phyloP scores from a whole-genome alignment of 2,329 filamentous ascomycete genomes.

The Aspergillus jensenii region DNA sequence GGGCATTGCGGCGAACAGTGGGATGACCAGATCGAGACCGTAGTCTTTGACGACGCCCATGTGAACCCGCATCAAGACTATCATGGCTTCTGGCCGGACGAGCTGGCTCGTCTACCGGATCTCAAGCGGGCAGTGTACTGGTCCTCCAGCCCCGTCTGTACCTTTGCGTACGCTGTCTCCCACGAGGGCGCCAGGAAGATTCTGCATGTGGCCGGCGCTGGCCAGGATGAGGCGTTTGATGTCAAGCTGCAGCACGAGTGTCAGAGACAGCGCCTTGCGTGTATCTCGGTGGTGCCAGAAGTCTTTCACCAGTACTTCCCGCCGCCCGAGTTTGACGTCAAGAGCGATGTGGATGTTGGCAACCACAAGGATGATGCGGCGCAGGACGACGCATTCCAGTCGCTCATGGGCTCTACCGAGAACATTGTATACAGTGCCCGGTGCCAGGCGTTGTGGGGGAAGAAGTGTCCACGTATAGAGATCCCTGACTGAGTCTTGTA shows the following conservation, averaged over 20 bases:
- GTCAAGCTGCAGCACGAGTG: constrained; percentile 34
- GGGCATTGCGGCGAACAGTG: constrained; percentile 33
- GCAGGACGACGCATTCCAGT: constrained; percentile 24
- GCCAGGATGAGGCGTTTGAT: constrained; percentile 36
- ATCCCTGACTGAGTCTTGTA: too few species aligned
- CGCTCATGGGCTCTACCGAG: constrained; percentile 31
- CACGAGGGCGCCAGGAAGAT: constrained; percentile 42
- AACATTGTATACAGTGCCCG: constrained; percentile 37
- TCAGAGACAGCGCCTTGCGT: constrained; percentile 27
- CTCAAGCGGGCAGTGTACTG: constrained; percentile 28
- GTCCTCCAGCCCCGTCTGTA: constrained; percentile 31
- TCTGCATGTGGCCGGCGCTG: constrained; percentile 27
- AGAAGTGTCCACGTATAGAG: neutral
- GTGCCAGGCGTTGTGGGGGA: constrained; percentile 31
- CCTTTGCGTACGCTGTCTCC: constrained; percentile 37
- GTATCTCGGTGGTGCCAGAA: constrained; percentile 39
- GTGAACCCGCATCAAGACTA: constrained; percentile 22
- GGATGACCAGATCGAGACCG: constrained; percentile 17
- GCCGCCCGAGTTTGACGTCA: constrained; percentile 23
- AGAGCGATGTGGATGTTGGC: constrained; percentile 23
- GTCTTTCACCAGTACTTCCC: constrained; percentile 38
- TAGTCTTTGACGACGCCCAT: constrained; percentile 24
- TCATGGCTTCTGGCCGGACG: constrained; percentile 14
- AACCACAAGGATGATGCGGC: constrained; percentile 19
- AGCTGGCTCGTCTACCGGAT: constrained; percentile 13